Conservation (phyloP, 371 early-diverging fungal genomes). For the Enterospora canceri region DNA sequence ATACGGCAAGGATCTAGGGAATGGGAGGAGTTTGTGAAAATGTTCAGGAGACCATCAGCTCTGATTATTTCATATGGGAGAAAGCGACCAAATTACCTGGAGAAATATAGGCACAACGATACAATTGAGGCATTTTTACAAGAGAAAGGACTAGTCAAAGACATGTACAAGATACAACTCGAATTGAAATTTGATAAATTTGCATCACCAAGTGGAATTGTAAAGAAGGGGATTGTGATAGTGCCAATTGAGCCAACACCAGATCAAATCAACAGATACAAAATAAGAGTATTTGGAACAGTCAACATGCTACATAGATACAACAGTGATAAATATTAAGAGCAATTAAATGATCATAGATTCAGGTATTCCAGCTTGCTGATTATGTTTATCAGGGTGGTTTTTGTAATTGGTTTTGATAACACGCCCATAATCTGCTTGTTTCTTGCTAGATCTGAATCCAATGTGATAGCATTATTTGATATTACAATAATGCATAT, state of each 20-base stretch:
- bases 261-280: not conserved
- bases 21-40: not conserved
- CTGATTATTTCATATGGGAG: not conserved
- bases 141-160: not conserved
- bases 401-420: too few relatives aligned
- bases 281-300: not conserved
- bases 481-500: too few relatives aligned
- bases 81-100: not conserved
- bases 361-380: too few relatives aligned
- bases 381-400: too few relatives aligned
- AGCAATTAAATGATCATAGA: too few relatives aligned
- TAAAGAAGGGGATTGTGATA: not conserved
- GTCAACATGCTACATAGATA: too few relatives aligned
- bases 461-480: too few relatives aligned
- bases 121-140: not conserved
- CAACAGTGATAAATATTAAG: too few relatives aligned
- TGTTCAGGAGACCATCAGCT: not conserved
- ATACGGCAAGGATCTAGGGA: not conserved
- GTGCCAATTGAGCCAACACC: not conserved
- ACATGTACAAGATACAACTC: not conserved
- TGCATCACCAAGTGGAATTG: not conserved
- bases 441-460: too few relatives aligned
- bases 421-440: too few relatives aligned
- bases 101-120: not conserved
- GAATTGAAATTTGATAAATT: not conserved